A percentile compares a stretch with the other conserved stretches of the same genome.
Evolutionary conservation across 2,329 filamentous ascomycete genomes (phyloP).

Genomic region (Capronia coronata): DNA sequence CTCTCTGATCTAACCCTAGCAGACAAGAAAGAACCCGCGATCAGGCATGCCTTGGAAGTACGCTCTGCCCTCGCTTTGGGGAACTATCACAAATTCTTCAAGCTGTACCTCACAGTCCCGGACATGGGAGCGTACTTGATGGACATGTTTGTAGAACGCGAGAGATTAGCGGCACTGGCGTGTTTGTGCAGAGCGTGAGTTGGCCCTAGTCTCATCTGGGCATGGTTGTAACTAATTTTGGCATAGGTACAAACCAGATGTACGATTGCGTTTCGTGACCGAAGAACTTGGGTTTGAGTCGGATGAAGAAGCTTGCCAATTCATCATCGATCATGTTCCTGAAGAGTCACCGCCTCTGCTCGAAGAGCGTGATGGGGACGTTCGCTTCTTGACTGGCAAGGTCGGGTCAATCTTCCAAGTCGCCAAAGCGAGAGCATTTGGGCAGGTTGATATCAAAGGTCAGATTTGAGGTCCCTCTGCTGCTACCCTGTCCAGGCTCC

Average conservation of each 20-base stretch:
- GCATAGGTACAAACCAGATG: conserved; percentile 82
- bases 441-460: conserved; percentile 91
- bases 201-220: background rate
- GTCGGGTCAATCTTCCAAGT: conserved; percentile 66
- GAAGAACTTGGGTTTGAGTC: conserved; percentile 95
- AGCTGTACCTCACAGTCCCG: conserved; percentile 85
- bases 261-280: conserved; percentile 84
- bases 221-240: conserved; percentile 41
- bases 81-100: conserved; percentile 98
- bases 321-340: conserved; percentile 74
- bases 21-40: conserved; percentile 79
- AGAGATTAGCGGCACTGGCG: conserved; percentile 82
- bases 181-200: conserved; percentile 93
- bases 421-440: conserved; percentile 67
- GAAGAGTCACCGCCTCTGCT: conserved; percentile 56
- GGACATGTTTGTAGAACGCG: conserved; percentile 96
- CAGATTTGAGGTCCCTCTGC: conserved; percentile 55
- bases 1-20: conserved; percentile 96
- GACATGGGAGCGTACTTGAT: conserved; percentile 98
- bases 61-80: conserved; percentile 86
- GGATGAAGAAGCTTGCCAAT: conserved; percentile 82
- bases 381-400: conserved; percentile 68
- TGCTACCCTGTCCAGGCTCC: background rate
- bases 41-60: conserved; percentile 87
- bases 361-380: conserved; percentile 66